Conservation (phyloP, 169 alveolate genomes). For the Plasmodium vivax region DNA sequence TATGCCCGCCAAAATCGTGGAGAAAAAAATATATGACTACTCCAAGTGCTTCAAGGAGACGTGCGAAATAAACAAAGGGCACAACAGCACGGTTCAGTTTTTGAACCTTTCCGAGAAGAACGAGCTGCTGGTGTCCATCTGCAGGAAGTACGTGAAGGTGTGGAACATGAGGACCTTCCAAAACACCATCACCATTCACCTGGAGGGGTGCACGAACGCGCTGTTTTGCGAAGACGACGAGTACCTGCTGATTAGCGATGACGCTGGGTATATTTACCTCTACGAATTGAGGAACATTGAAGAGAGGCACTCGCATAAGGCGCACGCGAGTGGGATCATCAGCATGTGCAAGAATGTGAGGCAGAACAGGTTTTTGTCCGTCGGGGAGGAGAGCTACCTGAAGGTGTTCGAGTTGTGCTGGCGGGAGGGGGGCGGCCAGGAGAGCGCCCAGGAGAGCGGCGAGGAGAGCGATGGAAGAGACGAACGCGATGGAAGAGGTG, state of each 20-base stretch:
- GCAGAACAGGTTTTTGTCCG: constrained; percentile 78
- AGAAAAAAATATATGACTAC: constrained; percentile 65
- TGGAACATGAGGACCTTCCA: constrained; percentile 81
- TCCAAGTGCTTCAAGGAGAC: constrained; percentile 76
- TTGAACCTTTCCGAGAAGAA: constrained; percentile 77
- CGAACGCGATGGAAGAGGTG: background rate
- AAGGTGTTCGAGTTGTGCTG: constrained; percentile 75
- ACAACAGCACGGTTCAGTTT: constrained; percentile 77
- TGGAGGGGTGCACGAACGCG: constrained; percentile 78
- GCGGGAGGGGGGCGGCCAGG: background rate
- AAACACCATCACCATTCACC: constrained; percentile 75
- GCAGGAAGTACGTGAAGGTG: constrained; percentile 78
- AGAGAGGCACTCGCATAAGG: constrained; percentile 71
- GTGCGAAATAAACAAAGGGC: constrained; percentile 80
- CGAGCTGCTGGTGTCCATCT: constrained; percentile 79
- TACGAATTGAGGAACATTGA: constrained; percentile 77
- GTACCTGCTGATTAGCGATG: constrained; percentile 77
- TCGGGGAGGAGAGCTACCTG: constrained; percentile 80
- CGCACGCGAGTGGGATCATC: constrained; percentile 76
- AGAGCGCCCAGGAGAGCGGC: background rate
- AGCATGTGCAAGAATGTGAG: constrained; percentile 58
- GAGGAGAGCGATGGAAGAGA: background rate
- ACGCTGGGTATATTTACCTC: constrained; percentile 68
- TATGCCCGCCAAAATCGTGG: constrained; percentile 17
- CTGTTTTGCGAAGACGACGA: constrained; percentile 76